Evolutionary conservation across 768 basidiomycete species (phyloP), one percentile per base, ranked within the genome.

Genomic region (Leccinum rimulosum): DNA sequence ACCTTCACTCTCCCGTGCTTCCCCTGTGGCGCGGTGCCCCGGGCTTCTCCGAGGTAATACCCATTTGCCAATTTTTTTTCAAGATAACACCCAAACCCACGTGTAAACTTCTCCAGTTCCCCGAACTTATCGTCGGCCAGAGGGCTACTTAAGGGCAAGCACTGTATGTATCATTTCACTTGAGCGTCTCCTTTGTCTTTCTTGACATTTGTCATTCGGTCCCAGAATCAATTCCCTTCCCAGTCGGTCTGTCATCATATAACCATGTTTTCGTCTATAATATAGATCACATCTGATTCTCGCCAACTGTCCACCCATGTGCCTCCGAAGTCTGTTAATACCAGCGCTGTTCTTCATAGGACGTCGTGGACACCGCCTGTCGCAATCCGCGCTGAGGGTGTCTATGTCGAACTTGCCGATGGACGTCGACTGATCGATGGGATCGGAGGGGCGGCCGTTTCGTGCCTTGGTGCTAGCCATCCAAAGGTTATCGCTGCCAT

Each of bases 361-460:
- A 91, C 87, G 12, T 85, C 89, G 1, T 91, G 87, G 87, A 79
- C 68, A 30, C 89, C 87, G 10, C 89, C 88, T 14, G 75, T 92
- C 12, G 91, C 89, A 4, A 77, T 82, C 15, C 72, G 79, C 12
- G 88, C 78, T 3, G 74, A 88, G 64, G 91, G 91, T 17, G 80
- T 86, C 36, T 91, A 93, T 67, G 73, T 93, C 48, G 80, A 81
- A 22, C 80, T 93, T 7, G 84, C 87, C 63, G 84, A 85, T 72
- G 93, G 92, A 0, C 77, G 76, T 54, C 81, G 74, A 57, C 68
- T 93, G 31, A 79, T 94, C 64, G 93, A 95, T 74, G 89, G 82
- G 7, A 85, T 91, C 49, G 93, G 93, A 49, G 93, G 93, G 30
- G 92, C 92, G 6, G 91, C 93, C 10, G 93, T 95, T 30, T 72